These are phyloP conservation scores for Fusarium miscanthi DNA, from an alignment of 2,329 filamentous ascomycete genomes.

Conservation along the genomic window DNA sequence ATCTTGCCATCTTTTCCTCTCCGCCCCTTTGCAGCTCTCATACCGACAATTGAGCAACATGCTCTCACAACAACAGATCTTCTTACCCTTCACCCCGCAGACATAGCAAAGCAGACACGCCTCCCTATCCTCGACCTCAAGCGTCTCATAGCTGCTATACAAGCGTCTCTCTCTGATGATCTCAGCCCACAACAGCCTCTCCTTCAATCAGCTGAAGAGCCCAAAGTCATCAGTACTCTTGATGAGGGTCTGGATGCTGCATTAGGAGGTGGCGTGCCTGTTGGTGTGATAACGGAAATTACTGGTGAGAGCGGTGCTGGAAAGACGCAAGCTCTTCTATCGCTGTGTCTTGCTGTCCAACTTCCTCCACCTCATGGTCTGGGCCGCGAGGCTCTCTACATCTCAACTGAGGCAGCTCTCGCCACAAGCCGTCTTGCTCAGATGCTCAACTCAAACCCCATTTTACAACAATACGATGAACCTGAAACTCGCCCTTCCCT, in stretches of 20 bases:
- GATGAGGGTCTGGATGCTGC: constrained; percentile 75
- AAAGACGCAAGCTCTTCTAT: constrained; percentile 93
- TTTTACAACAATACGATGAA: constrained; percentile 56
- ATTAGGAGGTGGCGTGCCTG: constrained; percentile 82
- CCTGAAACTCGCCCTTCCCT: constrained; percentile 66
- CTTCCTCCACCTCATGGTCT: constrained; percentile 79
- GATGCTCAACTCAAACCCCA: constrained; percentile 75
- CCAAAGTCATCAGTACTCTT: constrained; percentile 76
- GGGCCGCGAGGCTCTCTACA: constrained; percentile 83
- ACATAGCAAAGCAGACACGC: constrained; percentile 87
- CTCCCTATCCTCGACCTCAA: constrained; percentile 84
- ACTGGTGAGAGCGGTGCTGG: constrained; percentile 93
- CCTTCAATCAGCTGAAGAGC: constrained; percentile 8
- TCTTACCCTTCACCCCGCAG: constrained; percentile 81
- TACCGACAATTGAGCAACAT: constrained; percentile 83
- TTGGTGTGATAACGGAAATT: constrained; percentile 86
- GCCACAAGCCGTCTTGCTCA: constrained; percentile 85
- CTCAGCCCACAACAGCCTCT: constrained; percentile 51
- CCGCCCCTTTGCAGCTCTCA: constrained; percentile 76
- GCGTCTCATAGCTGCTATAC: constrained; percentile 74
- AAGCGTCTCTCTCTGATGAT: constrained; percentile 74
- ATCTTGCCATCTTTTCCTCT: constrained; percentile 84
- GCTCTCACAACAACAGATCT: constrained; percentile 84
- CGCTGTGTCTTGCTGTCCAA: constrained; percentile 85
- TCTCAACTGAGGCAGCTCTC: constrained; percentile 90